Conservation (phyloP, 441 rosid species). For the Dalechampia spathulata region DNA sequence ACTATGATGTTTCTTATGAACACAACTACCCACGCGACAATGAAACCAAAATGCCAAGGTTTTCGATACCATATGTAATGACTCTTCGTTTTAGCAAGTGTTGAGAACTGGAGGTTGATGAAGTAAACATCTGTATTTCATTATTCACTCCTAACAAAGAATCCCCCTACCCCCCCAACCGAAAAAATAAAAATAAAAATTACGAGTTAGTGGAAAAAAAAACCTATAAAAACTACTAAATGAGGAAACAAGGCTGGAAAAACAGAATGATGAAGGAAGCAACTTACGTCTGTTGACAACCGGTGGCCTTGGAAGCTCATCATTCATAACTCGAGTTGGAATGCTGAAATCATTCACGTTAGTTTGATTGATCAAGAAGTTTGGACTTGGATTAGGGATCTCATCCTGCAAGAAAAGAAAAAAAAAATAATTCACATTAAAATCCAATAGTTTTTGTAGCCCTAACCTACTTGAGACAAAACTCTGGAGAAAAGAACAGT, state of each 20-base stretch:
- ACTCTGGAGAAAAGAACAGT: background rate
- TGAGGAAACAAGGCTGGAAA: background rate
- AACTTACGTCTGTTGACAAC: slow-evolving; percentile 72
- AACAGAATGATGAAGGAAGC: background rate
- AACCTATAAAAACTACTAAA: background rate
- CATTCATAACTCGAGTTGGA: slow-evolving; percentile 37
- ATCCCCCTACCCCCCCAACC: too few relatives aligned
- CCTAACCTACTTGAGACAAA: too few relatives aligned
- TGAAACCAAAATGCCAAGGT: too few relatives aligned
- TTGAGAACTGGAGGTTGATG: background rate
- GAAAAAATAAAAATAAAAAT: background rate
- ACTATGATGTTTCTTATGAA: too few relatives aligned
- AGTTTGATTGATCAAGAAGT: slow-evolving; percentile 57
- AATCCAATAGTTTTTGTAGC: too few relatives aligned
- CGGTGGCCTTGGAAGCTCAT: slow-evolving; percentile 59
- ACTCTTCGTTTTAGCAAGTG: too few relatives aligned
- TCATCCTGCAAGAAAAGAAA: slow-evolving; percentile 43
- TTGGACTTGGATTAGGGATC: slow-evolving; percentile 45
- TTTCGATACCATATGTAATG: too few relatives aligned
- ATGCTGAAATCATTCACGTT: slow-evolving; percentile 36
- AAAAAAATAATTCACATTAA: too few relatives aligned
- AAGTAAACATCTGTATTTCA: background rate
- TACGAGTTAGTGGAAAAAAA: background rate
- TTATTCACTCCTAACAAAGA: background rate
- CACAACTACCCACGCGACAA: too few relatives aligned